Evolutionary conservation across 495 filamentous ascomycete genomes (phyloP).

Genomic region (Neurospora sp.): DNA sequence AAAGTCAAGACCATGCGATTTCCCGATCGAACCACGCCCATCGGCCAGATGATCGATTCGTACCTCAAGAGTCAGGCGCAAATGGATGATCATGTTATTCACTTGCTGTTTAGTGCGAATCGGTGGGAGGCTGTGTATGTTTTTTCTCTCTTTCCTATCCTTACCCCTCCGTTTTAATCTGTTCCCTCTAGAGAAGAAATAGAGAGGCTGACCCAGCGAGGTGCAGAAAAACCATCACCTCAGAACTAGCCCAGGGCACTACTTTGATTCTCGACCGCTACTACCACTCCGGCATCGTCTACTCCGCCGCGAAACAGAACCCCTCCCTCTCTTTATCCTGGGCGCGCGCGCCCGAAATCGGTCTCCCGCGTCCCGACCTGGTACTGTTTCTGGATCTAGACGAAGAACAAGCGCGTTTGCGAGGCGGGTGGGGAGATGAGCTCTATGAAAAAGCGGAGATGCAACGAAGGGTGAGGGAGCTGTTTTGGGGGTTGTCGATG

Average conservation of each 20-base stretch:
- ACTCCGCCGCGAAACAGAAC: conserved; percentile 85
- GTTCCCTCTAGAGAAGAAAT: too few relatives aligned
- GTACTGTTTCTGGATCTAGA: conserved; percentile 80
- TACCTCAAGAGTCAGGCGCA: conserved; percentile 70
- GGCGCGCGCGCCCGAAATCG: conserved; percentile 74
- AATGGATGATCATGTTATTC: conserved; percentile 85
- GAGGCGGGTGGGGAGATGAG: conserved; percentile 82
- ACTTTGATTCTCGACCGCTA: conserved; percentile 87
- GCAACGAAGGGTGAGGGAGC: conserved; percentile 66
- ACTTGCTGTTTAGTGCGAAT: conserved; percentile 92
- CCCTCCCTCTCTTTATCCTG: conserved; percentile 59
- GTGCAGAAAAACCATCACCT: conserved; percentile 46
- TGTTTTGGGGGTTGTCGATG: conserved; percentile 53
- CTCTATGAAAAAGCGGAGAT: conserved; percentile 79
- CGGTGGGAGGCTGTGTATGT: conserved; percentile 76
- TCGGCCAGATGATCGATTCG: conserved; percentile 78
- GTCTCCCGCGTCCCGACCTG: conserved; percentile 77
- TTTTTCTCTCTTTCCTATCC: too few relatives aligned
- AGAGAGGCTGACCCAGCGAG: too few relatives aligned
- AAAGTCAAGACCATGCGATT: conserved; percentile 71
- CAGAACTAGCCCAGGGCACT: conserved; percentile 51
- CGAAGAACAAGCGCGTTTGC: conserved; percentile 55
- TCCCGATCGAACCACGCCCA: conserved; percentile 82
- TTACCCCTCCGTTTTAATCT: too few relatives aligned
- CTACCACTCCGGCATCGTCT: conserved; percentile 87